Percentiles rank a stretch among this genome's conserved stretches.
phyloP scores from a whole-genome alignment of 108 stramenopile species.

The Epipyxis sp. region DNA sequence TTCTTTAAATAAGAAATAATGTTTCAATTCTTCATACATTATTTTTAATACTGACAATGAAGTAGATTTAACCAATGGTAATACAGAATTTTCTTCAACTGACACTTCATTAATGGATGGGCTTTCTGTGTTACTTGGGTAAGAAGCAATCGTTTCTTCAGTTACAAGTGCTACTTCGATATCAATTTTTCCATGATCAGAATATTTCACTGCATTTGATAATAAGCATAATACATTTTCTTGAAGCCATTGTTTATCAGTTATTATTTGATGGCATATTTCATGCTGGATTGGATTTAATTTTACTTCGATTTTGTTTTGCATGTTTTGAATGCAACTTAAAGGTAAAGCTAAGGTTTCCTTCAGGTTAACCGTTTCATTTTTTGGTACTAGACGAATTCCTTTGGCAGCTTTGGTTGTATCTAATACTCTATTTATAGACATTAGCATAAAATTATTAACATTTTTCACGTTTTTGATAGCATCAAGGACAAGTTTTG shows the following conservation, averaged over 20 bases:
- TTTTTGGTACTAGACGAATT: not conserved
- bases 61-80: too few relatives aligned
- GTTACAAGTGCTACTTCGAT: not conserved
- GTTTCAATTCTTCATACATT: too few relatives aligned
- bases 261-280: not conserved
- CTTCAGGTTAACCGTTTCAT: not conserved
- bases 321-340: not conserved
- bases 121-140: too few relatives aligned
- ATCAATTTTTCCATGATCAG: not conserved
- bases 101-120: too few relatives aligned
- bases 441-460: constrained; percentile 26
- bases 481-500: not conserved
- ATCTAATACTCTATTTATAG: constrained; percentile 22
- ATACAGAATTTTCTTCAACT: too few relatives aligned
- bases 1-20: too few relatives aligned
- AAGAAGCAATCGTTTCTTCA: not conserved
- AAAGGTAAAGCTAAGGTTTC: not conserved
- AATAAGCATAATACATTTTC: constrained; percentile 26
- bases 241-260: constrained; percentile 26
- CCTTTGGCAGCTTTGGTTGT: not conserved
- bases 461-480: not conserved
- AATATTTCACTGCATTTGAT: constrained; percentile 26
- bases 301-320: not conserved
- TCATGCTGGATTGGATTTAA: not conserved
- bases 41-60: too few relatives aligned